A percentile compares a stretch with the other conserved stretches of the same genome.
Conservation (phyloP, 1,139 yeast genomes). For the Taiozyma sp. region DNA sequence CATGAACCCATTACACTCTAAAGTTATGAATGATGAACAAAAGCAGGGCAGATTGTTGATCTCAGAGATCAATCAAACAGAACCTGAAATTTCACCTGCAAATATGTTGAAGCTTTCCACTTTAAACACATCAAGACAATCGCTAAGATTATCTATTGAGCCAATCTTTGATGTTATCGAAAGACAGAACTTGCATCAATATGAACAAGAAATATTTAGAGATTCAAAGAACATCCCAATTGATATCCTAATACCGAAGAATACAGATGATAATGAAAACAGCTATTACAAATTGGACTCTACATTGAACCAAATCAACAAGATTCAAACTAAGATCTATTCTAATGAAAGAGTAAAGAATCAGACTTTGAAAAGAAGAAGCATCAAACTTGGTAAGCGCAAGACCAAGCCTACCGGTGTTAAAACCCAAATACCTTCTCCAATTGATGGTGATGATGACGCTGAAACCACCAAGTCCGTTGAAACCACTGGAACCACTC, state of each 20-base stretch:
- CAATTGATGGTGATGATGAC: conserved; percentile 1
- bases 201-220: conserved; percentile 18
- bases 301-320: conserved; percentile 20
- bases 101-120: conserved; percentile 68
- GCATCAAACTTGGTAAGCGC: conserved; percentile 15
- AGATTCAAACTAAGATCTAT: conserved; percentile 21
- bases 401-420: neutral
- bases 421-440: neutral
- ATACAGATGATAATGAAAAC: conserved; percentile 4
- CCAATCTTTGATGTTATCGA: conserved; percentile 32
- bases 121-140: conserved; percentile 74
- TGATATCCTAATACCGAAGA: conserved; percentile 12
- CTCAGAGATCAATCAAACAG: conserved; percentile 50
- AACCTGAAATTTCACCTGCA: conserved; percentile 53
- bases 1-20: conserved; percentile 34
- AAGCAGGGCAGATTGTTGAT: conserved; percentile 27
- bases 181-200: conserved; percentile 32
- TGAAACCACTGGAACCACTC: conserved; percentile 12
- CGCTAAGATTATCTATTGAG: conserved; percentile 37
- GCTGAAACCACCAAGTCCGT: too few species aligned
- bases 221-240: conserved; percentile 20
- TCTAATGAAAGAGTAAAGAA: conserved; percentile 19
- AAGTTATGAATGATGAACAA: conserved; percentile 25
- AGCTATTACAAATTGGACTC: conserved; percentile 14
- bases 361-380: conserved; percentile 17